phyloP scores from a whole-genome alignment of 352 stramenopile genomes.

The Globisporangium acanthophoron region DNA sequence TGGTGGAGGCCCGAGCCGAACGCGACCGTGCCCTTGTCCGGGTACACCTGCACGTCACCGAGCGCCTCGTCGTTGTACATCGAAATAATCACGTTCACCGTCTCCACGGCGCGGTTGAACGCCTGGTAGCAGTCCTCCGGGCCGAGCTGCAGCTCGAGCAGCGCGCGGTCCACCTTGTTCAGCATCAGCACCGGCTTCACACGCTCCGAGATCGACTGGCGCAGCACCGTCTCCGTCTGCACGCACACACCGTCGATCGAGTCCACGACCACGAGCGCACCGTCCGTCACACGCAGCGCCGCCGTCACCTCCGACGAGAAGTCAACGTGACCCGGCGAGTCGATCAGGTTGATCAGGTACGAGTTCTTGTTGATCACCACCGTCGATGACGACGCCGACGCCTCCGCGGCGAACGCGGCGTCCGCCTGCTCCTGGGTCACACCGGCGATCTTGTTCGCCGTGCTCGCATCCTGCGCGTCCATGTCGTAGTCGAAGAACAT shows the following conservation, averaged over 20 bases:
- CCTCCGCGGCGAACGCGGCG: slow-evolving; percentile 17
- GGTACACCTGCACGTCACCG: slow-evolving; percentile 97
- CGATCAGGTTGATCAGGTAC: slow-evolving; percentile 99
- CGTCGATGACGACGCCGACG: slow-evolving; percentile 24
- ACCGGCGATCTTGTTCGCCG: slow-evolving; percentile 51
- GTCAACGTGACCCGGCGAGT: slow-evolving; percentile 99
- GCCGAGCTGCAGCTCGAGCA: slow-evolving; percentile 98
- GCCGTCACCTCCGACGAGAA: slow-evolving; percentile 99
- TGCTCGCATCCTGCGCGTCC: slow-evolving; percentile 87
- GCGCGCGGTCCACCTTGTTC: slow-evolving; percentile 99
- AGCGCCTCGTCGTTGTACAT: slow-evolving; percentile 98
- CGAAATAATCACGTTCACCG: slow-evolving; percentile 99
- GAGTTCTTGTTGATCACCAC: slow-evolving; percentile 97
- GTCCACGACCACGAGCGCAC: slow-evolving; percentile 99
- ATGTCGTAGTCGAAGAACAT: slow-evolving; percentile 99
- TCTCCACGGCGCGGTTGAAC: slow-evolving; percentile 98
- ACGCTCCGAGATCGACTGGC: slow-evolving; percentile 97
- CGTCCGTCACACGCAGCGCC: slow-evolving; percentile 98
- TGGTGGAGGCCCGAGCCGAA: slow-evolving; percentile 99
- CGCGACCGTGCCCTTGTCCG: slow-evolving; percentile 96
- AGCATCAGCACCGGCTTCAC: slow-evolving; percentile 99
- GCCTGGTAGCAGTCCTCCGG: slow-evolving; percentile 99
- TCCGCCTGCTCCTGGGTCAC: slow-evolving; percentile 38
- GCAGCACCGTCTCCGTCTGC: slow-evolving; percentile 99
- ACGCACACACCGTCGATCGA: slow-evolving; percentile 99